Base-by-base conservation (phyloP, 225 moss, liverwort and hornwort genomes). In the Sphagnum contortum region DNA sequence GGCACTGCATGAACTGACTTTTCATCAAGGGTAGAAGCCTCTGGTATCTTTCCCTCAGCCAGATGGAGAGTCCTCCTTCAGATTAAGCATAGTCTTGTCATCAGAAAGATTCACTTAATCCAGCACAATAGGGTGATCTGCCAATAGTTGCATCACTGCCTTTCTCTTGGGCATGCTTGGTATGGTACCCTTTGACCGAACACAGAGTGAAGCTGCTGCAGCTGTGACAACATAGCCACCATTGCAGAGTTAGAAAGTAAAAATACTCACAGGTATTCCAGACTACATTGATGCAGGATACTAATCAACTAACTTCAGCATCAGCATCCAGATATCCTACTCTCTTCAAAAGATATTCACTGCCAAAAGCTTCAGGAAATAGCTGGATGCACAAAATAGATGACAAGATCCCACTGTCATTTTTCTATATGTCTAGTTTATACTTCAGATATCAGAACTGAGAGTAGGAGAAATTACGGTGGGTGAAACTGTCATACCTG, bases 121-220 rank as follows among this genome's bases (percentile, higher is more conserved):
- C 60, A 78, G 63, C 59, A 70, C 48, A 8, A 68, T 44, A 50
- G 80, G 73, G 57, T 84, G 71, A 57, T 88, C 86, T 63, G 86
- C 71, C 67, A 94, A 76, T 66, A 94, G 73, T 74, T 84, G 72
- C 50, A 80, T 44, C 48, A 94, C 94, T 12, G 87, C 85, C 69
- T 88, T 86, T 70, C 91, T 84, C 57, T 71, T 70, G 3, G 91
- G 89, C 80, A 91, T 88, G 74, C 91, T 94, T 74, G 91, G 94
- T 60, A 91, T 89, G 51, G 91, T 79, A 2, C 94, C 94, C 73
- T 86, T 94, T 29, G 74, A 80, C 62, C 78, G 68, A 48, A 94
- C 86, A 77, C 87, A 84, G 12, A 94, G 76, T 5, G 94, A 94
- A 29, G 83, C 94, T 52, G 91, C 78, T 59, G 87, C 91, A 58